These are phyloP conservation scores for Pyrenopolyporus hunteri DNA, from an alignment of 495 filamentous ascomycete genomes.

Conservation along the genomic window DNA sequence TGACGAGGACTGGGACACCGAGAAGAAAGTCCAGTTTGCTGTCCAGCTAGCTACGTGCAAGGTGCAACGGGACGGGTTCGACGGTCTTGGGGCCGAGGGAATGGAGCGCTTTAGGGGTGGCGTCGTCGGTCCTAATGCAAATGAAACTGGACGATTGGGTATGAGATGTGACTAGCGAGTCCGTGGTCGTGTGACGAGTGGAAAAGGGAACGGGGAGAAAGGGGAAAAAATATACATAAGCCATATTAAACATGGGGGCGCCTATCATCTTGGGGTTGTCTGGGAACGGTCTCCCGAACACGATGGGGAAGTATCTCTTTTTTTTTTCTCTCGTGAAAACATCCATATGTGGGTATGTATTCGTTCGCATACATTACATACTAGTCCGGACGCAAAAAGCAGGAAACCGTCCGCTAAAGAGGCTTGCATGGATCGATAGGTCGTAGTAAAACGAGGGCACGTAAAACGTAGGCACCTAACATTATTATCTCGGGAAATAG, in stretches of 20 bases:
- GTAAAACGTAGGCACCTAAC: constrained; percentile 11
- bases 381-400: constrained; percentile 31
- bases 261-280: not conserved
- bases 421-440: constrained; percentile 37
- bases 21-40: constrained; percentile 63
- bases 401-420: constrained; percentile 27
- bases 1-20: constrained; percentile 56
- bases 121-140: constrained; percentile 24
- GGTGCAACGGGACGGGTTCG: constrained; percentile 69
- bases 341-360: constrained; percentile 9
- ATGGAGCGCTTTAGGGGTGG: constrained; percentile 32
- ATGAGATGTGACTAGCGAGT: constrained; percentile 34
- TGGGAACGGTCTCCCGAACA: no score
- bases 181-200: constrained; percentile 37
- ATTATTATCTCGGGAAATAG: constrained; percentile 22
- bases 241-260: not conserved
- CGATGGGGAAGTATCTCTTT: no score
- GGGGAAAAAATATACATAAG: not conserved
- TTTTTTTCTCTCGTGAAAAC: no score
- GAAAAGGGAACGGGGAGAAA: not conserved
- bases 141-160: constrained; percentile 35
- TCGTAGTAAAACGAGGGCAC: no score
- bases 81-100: constrained; percentile 51
- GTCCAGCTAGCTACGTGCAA: constrained; percentile 72
- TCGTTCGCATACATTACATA: constrained; percentile 39